A percentile compares a stretch with the other conserved stretches of the same genome.
phyloP scores from a whole-genome alignment of 1,284 basidiomycete genomes.

The Xerocomus nothofagi region DNA sequence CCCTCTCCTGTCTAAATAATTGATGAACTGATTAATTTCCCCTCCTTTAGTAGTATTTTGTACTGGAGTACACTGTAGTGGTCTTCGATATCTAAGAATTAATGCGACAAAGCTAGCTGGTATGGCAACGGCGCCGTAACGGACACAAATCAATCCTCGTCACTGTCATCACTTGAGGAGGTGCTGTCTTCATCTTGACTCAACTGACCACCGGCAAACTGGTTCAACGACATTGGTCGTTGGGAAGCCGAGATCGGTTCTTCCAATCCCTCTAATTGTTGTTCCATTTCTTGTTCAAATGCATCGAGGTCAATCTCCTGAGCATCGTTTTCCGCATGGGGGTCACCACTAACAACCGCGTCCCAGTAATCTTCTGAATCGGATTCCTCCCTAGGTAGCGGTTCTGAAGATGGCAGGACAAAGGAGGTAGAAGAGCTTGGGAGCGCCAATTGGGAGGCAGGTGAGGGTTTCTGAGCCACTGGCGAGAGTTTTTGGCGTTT shows the following conservation, averaged over 20 bases:
- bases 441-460: constrained; percentile 41
- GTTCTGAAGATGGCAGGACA: constrained; percentile 34
- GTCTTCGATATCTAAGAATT: constrained; percentile 8
- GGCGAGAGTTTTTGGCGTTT: constrained; percentile 44
- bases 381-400: constrained; percentile 31
- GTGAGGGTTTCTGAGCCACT: constrained; percentile 34
- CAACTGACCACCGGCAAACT: constrained; percentile 45
- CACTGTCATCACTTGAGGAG: constrained; percentile 66
- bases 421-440: constrained; percentile 41
- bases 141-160: constrained; percentile 51
- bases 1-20: constrained; percentile 12
- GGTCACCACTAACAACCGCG: constrained; percentile 40
- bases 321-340: constrained; percentile 37
- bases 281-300: constrained; percentile 49
- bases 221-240: constrained; percentile 54
- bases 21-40: constrained; percentile 1
- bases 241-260: constrained; percentile 34
- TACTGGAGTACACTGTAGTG: constrained; percentile 3
- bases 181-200: constrained; percentile 57
- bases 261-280: constrained; percentile 40
- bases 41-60: constrained; percentile 1
- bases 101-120: not conserved
- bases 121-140: constrained; percentile 3
- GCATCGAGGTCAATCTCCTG: constrained; percentile 51
- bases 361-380: constrained; percentile 62